Percentiles rank a stretch among this genome's conserved stretches.
Conservation (phyloP, 495 filamentous ascomycete species). For the Hyaloscypha hepaticicola region DNA sequence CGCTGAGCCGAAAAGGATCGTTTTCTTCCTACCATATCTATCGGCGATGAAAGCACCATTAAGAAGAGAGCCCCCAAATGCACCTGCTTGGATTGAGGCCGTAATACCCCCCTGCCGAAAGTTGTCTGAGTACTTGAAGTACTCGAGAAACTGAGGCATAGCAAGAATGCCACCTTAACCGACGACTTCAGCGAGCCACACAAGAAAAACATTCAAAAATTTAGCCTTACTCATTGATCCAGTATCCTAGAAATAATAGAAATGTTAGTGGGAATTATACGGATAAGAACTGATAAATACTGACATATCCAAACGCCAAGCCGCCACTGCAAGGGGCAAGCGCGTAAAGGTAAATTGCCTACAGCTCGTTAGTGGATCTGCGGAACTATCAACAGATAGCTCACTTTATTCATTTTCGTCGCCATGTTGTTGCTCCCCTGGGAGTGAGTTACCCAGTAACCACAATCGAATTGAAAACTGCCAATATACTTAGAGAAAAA, state of each 20-base stretch:
- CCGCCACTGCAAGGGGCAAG: too few relatives aligned
- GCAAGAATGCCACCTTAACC: background rate
- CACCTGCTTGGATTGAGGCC: background rate
- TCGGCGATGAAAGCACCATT: constrained; percentile 32
- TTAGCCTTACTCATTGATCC: background rate
- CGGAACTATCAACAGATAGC: too few relatives aligned
- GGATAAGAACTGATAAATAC: too few relatives aligned
- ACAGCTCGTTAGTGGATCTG: too few relatives aligned
- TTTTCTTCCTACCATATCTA: constrained; percentile 37
- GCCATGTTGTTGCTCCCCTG: too few relatives aligned
- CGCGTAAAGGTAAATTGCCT: too few relatives aligned
- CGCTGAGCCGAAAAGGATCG: constrained; percentile 34
- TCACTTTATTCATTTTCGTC: too few relatives aligned
- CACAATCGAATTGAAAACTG: too few relatives aligned
- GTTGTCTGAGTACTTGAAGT: background rate
- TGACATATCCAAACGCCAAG: too few relatives aligned
- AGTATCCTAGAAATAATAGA: background rate
- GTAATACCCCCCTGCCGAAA: background rate
- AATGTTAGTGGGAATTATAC: too few relatives aligned
- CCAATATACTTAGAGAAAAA: too few relatives aligned
- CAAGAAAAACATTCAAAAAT: background rate
- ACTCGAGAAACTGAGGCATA: background rate
- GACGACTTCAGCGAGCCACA: background rate
- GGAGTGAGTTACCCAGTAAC: too few relatives aligned
- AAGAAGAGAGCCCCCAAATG: constrained; percentile 30